Conservation (phyloP, 108 stramenopile genomes). For the Nitzschia palea region DNA sequence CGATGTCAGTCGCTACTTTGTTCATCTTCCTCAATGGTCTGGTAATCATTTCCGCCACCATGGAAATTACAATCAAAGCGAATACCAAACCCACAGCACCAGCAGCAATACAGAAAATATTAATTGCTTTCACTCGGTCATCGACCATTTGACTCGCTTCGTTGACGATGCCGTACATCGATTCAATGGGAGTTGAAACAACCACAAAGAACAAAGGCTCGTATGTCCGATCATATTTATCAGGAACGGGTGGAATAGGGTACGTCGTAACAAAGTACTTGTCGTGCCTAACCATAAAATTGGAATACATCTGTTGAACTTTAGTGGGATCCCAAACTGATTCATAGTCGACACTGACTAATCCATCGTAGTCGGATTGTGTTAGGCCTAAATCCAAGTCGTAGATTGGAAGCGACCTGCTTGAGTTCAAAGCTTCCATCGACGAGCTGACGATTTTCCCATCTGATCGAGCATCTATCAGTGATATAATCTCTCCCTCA, state of each 20-base stretch:
- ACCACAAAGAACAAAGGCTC: slow-evolving; percentile 22
- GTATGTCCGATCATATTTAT: slow-evolving; percentile 34
- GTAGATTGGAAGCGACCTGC: not conserved
- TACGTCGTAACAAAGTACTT: slow-evolving; percentile 17
- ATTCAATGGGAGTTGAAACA: slow-evolving; percentile 19
- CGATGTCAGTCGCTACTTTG: slow-evolving; percentile 22
- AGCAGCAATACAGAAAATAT: not conserved
- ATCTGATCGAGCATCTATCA: slow-evolving; percentile 16
- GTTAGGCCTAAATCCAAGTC: slow-evolving; percentile 7
- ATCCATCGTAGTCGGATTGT: not conserved
- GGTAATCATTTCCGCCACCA: slow-evolving; percentile 20
- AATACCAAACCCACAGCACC: slow-evolving; percentile 23
- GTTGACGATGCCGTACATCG: slow-evolving; percentile 3
- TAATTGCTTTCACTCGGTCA: slow-evolving; percentile 1
- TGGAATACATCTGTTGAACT: slow-evolving; percentile 9
- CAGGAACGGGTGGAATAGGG: slow-evolving; percentile 38
- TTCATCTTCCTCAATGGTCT: slow-evolving; percentile 36
- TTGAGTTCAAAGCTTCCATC: not conserved
- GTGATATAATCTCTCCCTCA: slow-evolving; percentile 4
- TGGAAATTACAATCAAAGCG: slow-evolving; percentile 22
- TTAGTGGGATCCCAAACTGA: slow-evolving; percentile 13
- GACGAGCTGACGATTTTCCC: slow-evolving; percentile 4
- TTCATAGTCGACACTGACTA: slow-evolving; percentile 5
- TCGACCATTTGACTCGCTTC: slow-evolving; percentile 21
- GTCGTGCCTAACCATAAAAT: slow-evolving; percentile 7